Base-by-base conservation (phyloP, 768 basidiomycete species). In the Saitozyma podzolica region DNA sequence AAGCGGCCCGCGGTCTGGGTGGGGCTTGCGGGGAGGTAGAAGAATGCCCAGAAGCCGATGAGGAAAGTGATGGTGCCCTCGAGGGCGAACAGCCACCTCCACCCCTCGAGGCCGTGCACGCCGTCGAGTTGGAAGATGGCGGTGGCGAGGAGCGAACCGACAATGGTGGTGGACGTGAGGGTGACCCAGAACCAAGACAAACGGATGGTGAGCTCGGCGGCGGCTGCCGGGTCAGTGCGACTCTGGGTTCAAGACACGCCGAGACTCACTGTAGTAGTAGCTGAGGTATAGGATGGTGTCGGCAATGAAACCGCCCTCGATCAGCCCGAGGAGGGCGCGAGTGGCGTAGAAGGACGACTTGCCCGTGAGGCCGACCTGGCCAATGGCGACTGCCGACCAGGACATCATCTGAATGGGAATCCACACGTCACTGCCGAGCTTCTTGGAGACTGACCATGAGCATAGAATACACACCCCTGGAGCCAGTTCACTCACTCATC, bases 1-100 rank as follows among this genome's bases (percentile, higher is more conserved):
- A 82, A 84, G 83, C 84, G 85, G 0, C 83, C 78, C 59, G 83
- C 86, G 0, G 87, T 88, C 19, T 62, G 54, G 13, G 62, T 63
- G 10, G 74, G 72, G 9, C 70, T 57, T 17, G 62, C 66, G 2
- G 72, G 74, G 14, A 72, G 63, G 53, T 66, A 61, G 57, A 70
- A 50, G 59, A 69, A 62, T 0, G 61, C 70, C 5, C 58, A 13
- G 17, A 69, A 43, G 8, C 67, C 69, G 39, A 70, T 66, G 11
- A 68, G 67, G 8, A 68, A n/a, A 20, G 55, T 61, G 42, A 68
- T 66, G 40, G 58, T 50, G 13, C 63, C 58, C 45, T 66, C 67
- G 50, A 66, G 62, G 54, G 65, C 63, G 43, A 64, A 67, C 45
- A 69, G 52, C 66, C 63, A 67, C 3, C 53, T 39, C 60, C 54